Percentiles rank a stretch among this genome's conserved stretches.
These are phyloP conservation scores for Hanseniaspora vineae DNA, from an alignment of 805 yeast species.

Conservation along the genomic window DNA sequence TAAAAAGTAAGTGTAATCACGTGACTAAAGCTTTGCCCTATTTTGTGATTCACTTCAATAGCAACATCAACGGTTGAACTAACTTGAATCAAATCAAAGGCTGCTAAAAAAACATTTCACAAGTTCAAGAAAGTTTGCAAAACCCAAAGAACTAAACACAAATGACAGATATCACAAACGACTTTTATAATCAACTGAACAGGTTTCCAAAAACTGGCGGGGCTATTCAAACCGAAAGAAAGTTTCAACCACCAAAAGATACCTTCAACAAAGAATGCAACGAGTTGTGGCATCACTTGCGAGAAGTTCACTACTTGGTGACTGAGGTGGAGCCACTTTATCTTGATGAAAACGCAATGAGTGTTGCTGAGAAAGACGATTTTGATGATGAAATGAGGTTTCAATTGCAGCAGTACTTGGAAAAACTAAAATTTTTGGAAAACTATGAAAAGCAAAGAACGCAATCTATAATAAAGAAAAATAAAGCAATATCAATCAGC, in stretches of 20 bases:
- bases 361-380: conserved; percentile 37
- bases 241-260: conserved; percentile 9
- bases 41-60: too few species aligned
- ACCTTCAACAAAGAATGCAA: conserved; percentile 20
- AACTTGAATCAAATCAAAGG: too few species aligned
- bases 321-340: conserved; percentile 18
- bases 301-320: conserved; percentile 19
- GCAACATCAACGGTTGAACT: too few species aligned
- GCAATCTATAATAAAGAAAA: conserved; percentile 9
- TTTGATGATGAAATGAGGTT: conserved; percentile 43
- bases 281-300: conserved; percentile 17
- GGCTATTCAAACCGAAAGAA: too few species aligned
- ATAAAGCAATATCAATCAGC: conserved; percentile 13
- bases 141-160: too few species aligned
- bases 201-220: too few species aligned
- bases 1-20: too few species aligned
- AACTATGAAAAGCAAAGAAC: conserved; percentile 38
- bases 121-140: too few species aligned
- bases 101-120: too few species aligned
- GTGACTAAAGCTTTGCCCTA: too few species aligned
- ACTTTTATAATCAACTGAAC: not conserved
- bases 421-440: conserved; percentile 36
- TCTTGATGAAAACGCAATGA: conserved; percentile 17
- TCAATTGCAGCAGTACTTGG: conserved; percentile 38
- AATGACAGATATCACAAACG: not conserved